Percentiles rank a stretch among this genome's conserved stretches.
These are phyloP conservation scores for Yarrowia porcina DNA, from an alignment of 805 yeast genomes.

Conservation along the genomic window DNA sequence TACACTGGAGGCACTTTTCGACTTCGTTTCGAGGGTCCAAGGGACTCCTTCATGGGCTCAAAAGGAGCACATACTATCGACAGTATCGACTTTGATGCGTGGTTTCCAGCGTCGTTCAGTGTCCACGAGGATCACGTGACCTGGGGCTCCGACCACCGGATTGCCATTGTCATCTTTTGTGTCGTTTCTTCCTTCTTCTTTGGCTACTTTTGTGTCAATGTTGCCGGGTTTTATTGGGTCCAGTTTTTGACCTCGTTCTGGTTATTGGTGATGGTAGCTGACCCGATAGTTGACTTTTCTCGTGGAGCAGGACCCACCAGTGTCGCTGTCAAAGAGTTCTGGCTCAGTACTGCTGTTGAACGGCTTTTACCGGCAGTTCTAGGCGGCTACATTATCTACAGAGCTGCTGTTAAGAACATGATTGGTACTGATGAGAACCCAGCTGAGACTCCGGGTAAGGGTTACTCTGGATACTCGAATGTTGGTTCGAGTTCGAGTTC, in stretches of 20 bases:
- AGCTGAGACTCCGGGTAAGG: background rate
- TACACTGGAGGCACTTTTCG: slow-evolving; percentile 75
- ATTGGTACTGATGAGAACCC: slow-evolving; percentile 40
- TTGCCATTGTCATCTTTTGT: slow-evolving; percentile 54
- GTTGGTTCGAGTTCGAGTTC: background rate
- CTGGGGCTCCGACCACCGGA: slow-evolving; percentile 70
- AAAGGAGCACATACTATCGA: slow-evolving; percentile 54
- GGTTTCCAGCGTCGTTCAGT: slow-evolving; percentile 66
- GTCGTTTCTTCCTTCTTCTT: slow-evolving; percentile 49
- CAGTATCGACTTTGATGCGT: slow-evolving; percentile 57
- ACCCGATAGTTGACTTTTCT: slow-evolving; percentile 50
- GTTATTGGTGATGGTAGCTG: slow-evolving; percentile 78
- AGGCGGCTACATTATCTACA: slow-evolving; percentile 68
- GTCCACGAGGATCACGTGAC: slow-evolving; percentile 1
- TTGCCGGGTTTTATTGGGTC: slow-evolving; percentile 61
- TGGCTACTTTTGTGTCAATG: slow-evolving; percentile 48
- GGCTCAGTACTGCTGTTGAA: slow-evolving; percentile 51
- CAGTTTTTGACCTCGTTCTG: slow-evolving; percentile 68
- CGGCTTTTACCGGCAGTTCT: slow-evolving; percentile 73
- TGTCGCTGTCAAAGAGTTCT: background rate
- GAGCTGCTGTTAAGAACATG: slow-evolving; percentile 30
- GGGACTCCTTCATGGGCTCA: slow-evolving; percentile 44
- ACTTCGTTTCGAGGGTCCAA: slow-evolving; percentile 51
- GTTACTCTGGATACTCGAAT: background rate
- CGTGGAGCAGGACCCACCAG: background rate